Conservation (phyloP, 2,329 filamentous ascomycete species). For the Ophiostoma perfectum region DNA sequence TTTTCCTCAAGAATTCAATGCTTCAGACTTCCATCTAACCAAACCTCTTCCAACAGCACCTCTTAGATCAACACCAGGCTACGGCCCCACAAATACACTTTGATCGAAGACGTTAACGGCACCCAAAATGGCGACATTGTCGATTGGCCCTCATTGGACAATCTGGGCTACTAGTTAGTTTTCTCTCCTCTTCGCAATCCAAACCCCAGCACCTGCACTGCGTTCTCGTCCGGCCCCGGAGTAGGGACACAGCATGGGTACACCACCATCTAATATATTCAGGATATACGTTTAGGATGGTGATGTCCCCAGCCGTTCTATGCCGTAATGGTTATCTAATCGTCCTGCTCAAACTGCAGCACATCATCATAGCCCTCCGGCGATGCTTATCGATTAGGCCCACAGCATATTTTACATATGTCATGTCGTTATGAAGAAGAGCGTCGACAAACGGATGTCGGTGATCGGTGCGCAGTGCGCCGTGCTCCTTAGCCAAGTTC, state of each 20-base stretch:
- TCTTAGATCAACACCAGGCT: neutral
- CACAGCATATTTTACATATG: neutral
- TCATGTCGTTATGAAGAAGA: neutral
- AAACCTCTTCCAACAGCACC: neutral
- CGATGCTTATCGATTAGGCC: neutral
- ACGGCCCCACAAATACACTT: neutral
- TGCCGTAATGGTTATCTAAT: constrained; percentile 3
- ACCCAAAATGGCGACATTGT: constrained; percentile 24
- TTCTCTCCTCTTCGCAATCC: neutral
- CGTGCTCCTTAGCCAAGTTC: neutral
- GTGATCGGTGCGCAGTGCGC: neutral
- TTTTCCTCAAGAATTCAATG: too few species aligned
- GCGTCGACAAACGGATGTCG: neutral
- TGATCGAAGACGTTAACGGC: constrained; percentile 15
- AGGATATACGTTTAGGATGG: too few species aligned
- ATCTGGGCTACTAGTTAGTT: neutral
- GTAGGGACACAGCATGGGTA: neutral
- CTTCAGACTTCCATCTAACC: neutral
- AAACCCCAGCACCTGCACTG: neutral
- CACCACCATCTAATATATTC: too few species aligned
- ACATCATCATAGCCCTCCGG: neutral
- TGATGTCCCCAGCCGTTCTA: neutral
- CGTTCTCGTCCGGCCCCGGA: neutral
- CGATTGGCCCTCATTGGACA: constrained; percentile 5
- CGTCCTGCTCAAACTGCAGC: neutral